These are phyloP conservation scores for Acanthamoeba healyi DNA, from an alignment of 208 protist genomes.

Conservation along the genomic window DNA sequence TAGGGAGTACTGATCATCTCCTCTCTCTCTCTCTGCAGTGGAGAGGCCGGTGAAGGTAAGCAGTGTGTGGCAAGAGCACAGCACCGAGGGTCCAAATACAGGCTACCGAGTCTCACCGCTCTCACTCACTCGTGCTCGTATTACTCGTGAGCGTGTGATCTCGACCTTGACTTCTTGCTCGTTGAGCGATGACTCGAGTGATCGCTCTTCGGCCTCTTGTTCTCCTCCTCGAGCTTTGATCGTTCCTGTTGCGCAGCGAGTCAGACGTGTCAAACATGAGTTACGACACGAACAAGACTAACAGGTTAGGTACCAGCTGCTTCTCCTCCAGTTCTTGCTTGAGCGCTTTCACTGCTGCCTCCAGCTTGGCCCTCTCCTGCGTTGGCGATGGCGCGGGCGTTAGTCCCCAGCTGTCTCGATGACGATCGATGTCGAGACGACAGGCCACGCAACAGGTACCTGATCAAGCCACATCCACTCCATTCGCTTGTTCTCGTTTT, in stretches of 20 bases:
- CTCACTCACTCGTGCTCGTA: no score
- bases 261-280: neutral
- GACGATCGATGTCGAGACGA: neutral
- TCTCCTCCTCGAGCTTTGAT: constrained; percentile 19
- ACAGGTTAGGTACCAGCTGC: neutral
- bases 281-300: neutral
- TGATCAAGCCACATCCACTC: constrained; percentile 53
- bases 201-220: neutral
- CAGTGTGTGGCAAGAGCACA: no score
- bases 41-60: no score
- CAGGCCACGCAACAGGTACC: neutral
- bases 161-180: neutral
- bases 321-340: neutral
- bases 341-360: neutral
- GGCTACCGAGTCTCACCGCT: no score
- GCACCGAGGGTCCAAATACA: no score
- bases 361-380: constrained; percentile 26
- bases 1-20: no score
- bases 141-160: neutral
- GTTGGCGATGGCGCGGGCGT: neutral
- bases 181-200: neutral
- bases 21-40: no score
- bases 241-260: no score
- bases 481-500: constrained; percentile 39
- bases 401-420: neutral